Evolutionary conservation across 2,329 filamentous ascomycete species (phyloP).

Genomic region (Botrytis tulipae): DNA sequence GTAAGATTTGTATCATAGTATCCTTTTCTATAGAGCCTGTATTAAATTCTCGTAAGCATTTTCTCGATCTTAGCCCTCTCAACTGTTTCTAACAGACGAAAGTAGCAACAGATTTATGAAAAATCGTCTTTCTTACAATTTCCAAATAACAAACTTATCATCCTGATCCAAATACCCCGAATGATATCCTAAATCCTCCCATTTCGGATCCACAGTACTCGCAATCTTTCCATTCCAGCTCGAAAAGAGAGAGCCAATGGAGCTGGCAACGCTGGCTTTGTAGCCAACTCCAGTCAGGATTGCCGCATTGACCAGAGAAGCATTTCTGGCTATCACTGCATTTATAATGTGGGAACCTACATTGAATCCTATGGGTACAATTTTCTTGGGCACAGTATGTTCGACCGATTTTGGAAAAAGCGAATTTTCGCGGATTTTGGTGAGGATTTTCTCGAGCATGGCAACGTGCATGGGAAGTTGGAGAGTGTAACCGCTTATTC

Average conservation of each 20-base stretch:
- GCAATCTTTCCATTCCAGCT: neutral
- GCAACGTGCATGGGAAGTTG: neutral
- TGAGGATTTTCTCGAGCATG: neutral
- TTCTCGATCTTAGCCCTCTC: neutral
- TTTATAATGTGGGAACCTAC: neutral
- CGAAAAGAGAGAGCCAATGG: neutral
- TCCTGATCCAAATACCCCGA: neutral
- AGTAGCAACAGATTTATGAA: neutral
- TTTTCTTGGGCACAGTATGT: neutral
- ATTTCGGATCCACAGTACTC: neutral
- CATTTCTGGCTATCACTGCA: neutral
- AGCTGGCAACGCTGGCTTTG: neutral
- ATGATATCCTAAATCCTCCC: neutral
- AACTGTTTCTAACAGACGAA: neutral
- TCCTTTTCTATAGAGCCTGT: neutral
- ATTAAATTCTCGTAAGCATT: neutral
- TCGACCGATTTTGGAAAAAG: neutral
- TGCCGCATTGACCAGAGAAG: neutral
- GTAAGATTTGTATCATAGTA: neutral
- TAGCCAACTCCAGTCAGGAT: neutral
- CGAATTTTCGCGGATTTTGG: neutral
- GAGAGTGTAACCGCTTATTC: neutral
- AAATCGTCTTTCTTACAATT: neutral
- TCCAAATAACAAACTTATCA: neutral
- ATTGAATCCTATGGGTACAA: neutral